These are phyloP conservation scores for Phytophthora ohioensis DNA, from an alignment of 352 stramenopile genomes.

Conservation along the genomic window DNA sequence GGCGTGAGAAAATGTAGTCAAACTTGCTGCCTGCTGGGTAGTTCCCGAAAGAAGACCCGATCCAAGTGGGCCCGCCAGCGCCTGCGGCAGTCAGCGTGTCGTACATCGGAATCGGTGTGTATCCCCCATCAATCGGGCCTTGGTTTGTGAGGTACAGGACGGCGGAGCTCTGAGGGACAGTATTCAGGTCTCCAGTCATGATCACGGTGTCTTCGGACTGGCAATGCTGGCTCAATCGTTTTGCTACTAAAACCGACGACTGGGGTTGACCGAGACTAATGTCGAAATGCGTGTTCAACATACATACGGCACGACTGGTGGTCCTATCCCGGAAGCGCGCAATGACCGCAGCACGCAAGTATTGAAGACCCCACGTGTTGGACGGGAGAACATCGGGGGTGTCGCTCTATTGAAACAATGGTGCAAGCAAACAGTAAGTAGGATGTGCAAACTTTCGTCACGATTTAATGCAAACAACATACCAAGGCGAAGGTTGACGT, in stretches of 20 bases:
- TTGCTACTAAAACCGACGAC: constrained; percentile 61
- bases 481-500: constrained; percentile 70
- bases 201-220: constrained; percentile 56
- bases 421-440: constrained; percentile 3
- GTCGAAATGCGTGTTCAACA: constrained; percentile 85
- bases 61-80: constrained; percentile 62
- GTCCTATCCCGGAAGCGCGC: constrained; percentile 59
- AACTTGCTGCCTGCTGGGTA: constrained; percentile 46
- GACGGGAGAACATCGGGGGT: constrained; percentile 60
- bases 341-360: constrained; percentile 63
- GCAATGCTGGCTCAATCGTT: constrained; percentile 53
- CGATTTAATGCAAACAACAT: constrained; percentile 14
- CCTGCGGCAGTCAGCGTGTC: constrained; percentile 61
- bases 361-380: constrained; percentile 76
- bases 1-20: constrained; percentile 78
- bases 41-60: constrained; percentile 61
- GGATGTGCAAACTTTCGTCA: neutral
- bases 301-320: constrained; percentile 50
- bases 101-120: constrained; percentile 64
- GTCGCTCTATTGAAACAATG: constrained; percentile 53
- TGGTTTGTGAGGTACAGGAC: constrained; percentile 56
- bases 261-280: constrained; percentile 62
- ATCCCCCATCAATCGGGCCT: constrained; percentile 29
- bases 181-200: constrained; percentile 81
- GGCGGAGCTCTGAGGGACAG: constrained; percentile 37